Evolutionary conservation across 1,284 basidiomycete genomes (phyloP), one percentile per base, ranked within the genome.

Genomic region (Polyporus tsugae): DNA sequence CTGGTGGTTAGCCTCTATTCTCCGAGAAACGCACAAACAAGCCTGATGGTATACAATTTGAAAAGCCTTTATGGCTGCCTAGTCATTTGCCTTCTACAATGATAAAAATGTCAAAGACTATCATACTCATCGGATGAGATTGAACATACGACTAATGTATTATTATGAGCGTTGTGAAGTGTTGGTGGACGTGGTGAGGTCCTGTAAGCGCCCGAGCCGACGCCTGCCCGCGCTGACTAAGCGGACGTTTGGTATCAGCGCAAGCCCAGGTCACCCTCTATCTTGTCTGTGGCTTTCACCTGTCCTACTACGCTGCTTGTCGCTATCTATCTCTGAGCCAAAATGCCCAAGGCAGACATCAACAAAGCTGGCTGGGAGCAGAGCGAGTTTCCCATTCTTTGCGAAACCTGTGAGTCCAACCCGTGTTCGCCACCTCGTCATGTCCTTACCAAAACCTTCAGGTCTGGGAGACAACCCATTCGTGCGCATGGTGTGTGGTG

Each of bases 351-450:
- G 82, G 86, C 90, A 57, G 94, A 95, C 78, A 90, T 95, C 71
- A 95, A 95, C 84, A 95, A 95, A 80, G 94, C 94, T 42, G 94
- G 94, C 17, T 94, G 94, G 91, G 95, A 97, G 77, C 91, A 93
- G 81, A 93, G 92, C 78, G 95, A 96, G 78, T 96, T 96, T 69
- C 94, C 94, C 2, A 93, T 95, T 78, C 88, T 95, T 25, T 94
- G 95, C 81, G 91, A 98, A 85, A 95, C 96, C 82, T 97, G 95
- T 95, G 76, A 71, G 92, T 81, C 44, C 59, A 25, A 39, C 46
- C 59, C 60, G 42, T 49, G 44, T 29, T 46, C 42, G 33, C 65
- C 25, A 35, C 25, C 33, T 52, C 41, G 49, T 15, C 67, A 62
- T 61, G 4, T 63, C 66, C 68, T 74, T 36, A 73, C 68, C 22